phyloP scores from a whole-genome alignment of 768 basidiomycete species.

The Pleurotus ostreatus region DNA sequence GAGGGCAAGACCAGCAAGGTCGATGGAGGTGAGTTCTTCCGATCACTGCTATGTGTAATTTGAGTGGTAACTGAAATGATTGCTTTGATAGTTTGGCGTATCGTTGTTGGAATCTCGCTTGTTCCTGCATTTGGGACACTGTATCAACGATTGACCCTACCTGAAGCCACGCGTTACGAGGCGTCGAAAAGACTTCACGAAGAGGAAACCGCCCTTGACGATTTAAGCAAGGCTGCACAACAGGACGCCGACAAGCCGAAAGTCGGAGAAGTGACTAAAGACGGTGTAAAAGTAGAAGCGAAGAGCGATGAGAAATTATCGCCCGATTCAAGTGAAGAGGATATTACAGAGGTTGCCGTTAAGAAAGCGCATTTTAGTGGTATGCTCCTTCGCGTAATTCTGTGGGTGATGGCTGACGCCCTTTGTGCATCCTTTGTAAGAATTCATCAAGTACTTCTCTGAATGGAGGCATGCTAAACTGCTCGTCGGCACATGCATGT shows the following conservation, averaged over 20 bases:
- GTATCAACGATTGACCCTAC: conserved; percentile 71
- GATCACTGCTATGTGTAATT: not conserved
- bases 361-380: conserved; percentile 53
- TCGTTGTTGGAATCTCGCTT: conserved; percentile 69
- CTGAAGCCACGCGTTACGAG: conserved; percentile 58
- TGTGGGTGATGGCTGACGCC: not conserved
- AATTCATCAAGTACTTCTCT: conserved; percentile 65
- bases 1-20: conserved; percentile 58
- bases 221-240: conserved; percentile 30
- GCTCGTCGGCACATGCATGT: conserved; percentile 60
- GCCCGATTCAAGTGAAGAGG: conserved; percentile 7
- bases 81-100: conserved; percentile 55
- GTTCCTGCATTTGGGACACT: conserved; percentile 72
- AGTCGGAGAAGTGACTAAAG: conserved; percentile 9
- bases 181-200: conserved; percentile 34
- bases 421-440: conserved; percentile 27
- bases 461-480: conserved; percentile 69
- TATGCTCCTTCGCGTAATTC: conserved; percentile 13
- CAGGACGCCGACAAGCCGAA: conserved; percentile 22
- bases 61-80: not conserved
- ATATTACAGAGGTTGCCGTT: conserved; percentile 20
- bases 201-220: conserved; percentile 22
- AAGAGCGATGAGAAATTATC: conserved; percentile 10
- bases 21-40: conserved; percentile 54
- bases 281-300: conserved; percentile 12